phyloP scores from a whole-genome alignment of 1,284 basidiomycete genomes.

The Rhodotorula glutinis region DNA sequence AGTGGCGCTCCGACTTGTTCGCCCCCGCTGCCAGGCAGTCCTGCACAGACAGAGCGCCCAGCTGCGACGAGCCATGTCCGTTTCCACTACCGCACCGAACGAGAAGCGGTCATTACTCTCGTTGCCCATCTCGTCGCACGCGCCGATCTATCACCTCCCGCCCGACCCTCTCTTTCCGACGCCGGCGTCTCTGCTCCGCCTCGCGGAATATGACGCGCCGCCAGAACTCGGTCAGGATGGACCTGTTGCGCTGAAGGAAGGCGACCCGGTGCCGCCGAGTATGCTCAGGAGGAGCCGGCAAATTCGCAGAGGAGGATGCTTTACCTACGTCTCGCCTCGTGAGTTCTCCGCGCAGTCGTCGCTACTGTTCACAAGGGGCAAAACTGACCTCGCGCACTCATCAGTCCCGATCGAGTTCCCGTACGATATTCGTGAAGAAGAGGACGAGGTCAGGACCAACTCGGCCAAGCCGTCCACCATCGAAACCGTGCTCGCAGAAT shows the following conservation, averaged over 20 bases:
- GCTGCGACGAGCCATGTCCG: not conserved
- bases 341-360: not conserved
- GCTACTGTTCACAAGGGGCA: not conserved
- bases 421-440: slow-evolving; percentile 60
- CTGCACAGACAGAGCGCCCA: too few species aligned
- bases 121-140: slow-evolving; percentile 34
- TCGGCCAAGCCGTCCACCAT: slow-evolving; percentile 47
- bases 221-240: slow-evolving; percentile 18
- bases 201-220: slow-evolving; percentile 29
- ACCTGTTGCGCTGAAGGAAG: slow-evolving; percentile 28
- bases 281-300: slow-evolving; percentile 38
- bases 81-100: not conserved
- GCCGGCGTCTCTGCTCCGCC: slow-evolving; percentile 18
- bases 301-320: slow-evolving; percentile 58
- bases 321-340: slow-evolving; percentile 73
- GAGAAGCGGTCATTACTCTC: slow-evolving; percentile 8
- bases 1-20: too few species aligned
- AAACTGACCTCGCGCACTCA: too few species aligned
- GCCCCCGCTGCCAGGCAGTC: not conserved
- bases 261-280: slow-evolving; percentile 37
- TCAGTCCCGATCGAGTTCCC: slow-evolving; percentile 74
- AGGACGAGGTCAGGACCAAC: slow-evolving; percentile 10
- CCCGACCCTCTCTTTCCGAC: slow-evolving; percentile 37
- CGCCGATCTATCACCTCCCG: slow-evolving; percentile 36
- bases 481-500: slow-evolving; percentile 52